phyloP scores from a whole-genome alignment of 805 yeast genomes.

The Yarrowia sp. region DNA sequence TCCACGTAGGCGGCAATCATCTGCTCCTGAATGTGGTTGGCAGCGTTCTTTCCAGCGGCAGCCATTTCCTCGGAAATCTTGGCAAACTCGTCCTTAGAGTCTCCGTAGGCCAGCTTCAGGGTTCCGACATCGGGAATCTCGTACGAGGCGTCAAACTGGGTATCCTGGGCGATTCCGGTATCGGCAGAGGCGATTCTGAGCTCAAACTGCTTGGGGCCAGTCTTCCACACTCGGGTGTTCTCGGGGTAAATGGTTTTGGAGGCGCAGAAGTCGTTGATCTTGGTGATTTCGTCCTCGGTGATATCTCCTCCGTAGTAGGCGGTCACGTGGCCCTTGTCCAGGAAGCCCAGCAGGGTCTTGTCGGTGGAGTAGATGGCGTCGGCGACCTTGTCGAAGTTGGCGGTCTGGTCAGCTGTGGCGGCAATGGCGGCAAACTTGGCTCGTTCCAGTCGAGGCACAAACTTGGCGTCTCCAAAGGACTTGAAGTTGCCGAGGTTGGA shows the following conservation, averaged over 20 bases:
- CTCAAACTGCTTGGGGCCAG: constrained; percentile 55
- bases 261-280: constrained; percentile 71
- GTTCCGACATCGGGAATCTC: constrained; percentile 54
- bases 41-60: constrained; percentile 66
- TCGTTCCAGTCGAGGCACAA: constrained; percentile 67
- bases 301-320: constrained; percentile 70
- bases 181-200: constrained; percentile 74
- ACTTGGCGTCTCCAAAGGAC: constrained; percentile 88
- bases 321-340: constrained; percentile 75
- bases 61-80: constrained; percentile 62
- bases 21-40: constrained; percentile 72
- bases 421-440: constrained; percentile 60
- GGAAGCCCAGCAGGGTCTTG: constrained; percentile 72
- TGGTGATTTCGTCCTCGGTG: constrained; percentile 67
- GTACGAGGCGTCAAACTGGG: constrained; percentile 58
- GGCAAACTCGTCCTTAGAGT: constrained; percentile 70
- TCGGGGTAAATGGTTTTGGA: constrained; percentile 72
- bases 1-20: constrained; percentile 72
- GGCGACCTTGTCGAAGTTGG: constrained; percentile 48
- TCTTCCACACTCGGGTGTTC: constrained; percentile 76
- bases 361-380: constrained; percentile 59
- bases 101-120: constrained; percentile 73
- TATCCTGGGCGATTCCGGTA: constrained; percentile 52
- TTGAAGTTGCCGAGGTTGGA: constrained; percentile 77
- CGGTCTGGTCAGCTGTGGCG: constrained; percentile 52